phyloP scores from a whole-genome alignment of 306 rosid species.

The Quercus robur region DNA sequence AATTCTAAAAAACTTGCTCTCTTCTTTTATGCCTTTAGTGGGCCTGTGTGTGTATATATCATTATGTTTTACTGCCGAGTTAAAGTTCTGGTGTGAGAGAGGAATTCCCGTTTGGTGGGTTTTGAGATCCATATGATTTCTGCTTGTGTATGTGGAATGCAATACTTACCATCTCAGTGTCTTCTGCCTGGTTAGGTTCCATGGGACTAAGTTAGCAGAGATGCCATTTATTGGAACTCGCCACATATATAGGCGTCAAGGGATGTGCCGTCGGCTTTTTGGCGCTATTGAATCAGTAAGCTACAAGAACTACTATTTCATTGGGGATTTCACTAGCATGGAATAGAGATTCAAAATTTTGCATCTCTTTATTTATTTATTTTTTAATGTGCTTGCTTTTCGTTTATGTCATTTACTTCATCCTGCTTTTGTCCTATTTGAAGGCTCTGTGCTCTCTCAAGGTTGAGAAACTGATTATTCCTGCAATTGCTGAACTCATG shows the following conservation, averaged over 20 bases:
- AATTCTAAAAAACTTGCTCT: too few species aligned
- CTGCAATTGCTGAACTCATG: conserved; percentile 86
- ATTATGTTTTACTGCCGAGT: neutral
- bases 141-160: conserved; percentile 2
- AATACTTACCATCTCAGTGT: conserved; percentile 18
- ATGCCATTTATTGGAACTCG: conserved; percentile 99
- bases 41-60: too few species aligned
- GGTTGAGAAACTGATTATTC: conserved; percentile 88
- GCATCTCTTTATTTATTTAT: neutral
- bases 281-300: conserved; percentile 82
- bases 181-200: conserved; percentile 62
- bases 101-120: neutral
- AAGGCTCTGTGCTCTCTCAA: conserved; percentile 74
- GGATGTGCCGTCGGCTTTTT: conserved; percentile 98
- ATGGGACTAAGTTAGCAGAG: conserved; percentile 88
- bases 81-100: neutral
- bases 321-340: conserved; percentile 16
- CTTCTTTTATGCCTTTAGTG: too few species aligned
- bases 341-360: conserved; percentile 7
- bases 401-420: conserved; percentile 13
- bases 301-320: conserved; percentile 20
- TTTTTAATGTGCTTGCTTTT: conserved; percentile 10
- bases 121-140: neutral
- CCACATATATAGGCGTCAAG: conserved; percentile 90
- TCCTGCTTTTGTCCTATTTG: conserved; percentile 21